Evolutionary conservation across 164 flowering plant species (phyloP).

Genomic region (Houttuynia cordata): DNA sequence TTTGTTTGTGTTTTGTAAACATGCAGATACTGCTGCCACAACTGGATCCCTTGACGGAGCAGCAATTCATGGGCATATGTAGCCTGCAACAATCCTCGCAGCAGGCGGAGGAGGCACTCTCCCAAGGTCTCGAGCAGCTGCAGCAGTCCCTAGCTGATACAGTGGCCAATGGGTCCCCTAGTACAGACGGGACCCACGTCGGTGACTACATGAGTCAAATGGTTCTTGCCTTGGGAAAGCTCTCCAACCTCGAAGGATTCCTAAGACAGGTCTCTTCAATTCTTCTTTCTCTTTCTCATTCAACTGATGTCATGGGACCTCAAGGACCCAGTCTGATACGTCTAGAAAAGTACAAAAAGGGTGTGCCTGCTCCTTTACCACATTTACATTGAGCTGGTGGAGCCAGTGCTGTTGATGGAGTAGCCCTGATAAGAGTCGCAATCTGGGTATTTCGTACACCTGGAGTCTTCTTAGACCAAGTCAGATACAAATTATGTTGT

Average conservation of each 20-base stretch:
- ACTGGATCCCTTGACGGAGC: slow-evolving; percentile 82
- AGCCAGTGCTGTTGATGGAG: no score
- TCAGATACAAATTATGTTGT: background rate
- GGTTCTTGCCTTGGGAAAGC: slow-evolving; percentile 76
- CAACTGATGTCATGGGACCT: no score
- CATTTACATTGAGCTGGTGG: no score
- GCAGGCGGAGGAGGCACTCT: slow-evolving; percentile 94
- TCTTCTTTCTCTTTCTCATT: background rate
- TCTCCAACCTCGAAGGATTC: slow-evolving; percentile 86
- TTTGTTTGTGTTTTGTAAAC: no score
- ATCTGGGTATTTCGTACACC: background rate
- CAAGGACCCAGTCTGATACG: no score
- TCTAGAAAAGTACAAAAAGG: no score
- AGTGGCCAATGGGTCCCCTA: slow-evolving; percentile 39
- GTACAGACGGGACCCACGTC: slow-evolving; percentile 28
- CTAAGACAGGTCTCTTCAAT: slow-evolving; percentile 86
- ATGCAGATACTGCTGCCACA: slow-evolving; percentile 64
- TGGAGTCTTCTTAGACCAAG: background rate
- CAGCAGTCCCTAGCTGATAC: slow-evolving; percentile 83
- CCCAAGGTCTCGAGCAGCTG: slow-evolving; percentile 84
- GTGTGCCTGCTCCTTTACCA: no score
- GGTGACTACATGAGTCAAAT: slow-evolving; percentile 61
- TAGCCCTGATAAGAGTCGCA: background rate
- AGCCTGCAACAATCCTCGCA: slow-evolving; percentile 80
- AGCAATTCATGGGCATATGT: slow-evolving; percentile 78